Conservation (phyloP, 1,284 basidiomycete species). For the Ceratobasidium sp. region DNA sequence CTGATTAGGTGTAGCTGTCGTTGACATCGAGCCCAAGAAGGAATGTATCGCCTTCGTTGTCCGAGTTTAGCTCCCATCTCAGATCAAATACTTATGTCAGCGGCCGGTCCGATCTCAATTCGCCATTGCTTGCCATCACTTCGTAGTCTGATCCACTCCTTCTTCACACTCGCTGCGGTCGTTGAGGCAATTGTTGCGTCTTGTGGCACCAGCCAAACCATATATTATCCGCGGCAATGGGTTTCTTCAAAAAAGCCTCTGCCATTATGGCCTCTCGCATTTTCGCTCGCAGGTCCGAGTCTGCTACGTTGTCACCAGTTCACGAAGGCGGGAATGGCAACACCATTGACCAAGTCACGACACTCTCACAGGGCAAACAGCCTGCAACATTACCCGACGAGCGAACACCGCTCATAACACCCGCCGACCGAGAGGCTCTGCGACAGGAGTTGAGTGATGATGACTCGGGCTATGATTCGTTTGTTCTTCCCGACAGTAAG, state of each 20-base stretch:
- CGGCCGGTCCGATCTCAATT: slow-evolving; percentile 7
- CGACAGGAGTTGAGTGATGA: slow-evolving; percentile 16
- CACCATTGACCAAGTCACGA: not conserved
- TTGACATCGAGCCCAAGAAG: not conserved
- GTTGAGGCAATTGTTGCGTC: not conserved
- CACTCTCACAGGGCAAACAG: slow-evolving; percentile 17
- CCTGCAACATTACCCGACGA: slow-evolving; percentile 5
- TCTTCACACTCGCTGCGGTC: not conserved
- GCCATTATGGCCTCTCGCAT: slow-evolving; percentile 26
- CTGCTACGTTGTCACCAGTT: slow-evolving; percentile 25
- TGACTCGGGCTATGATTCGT: slow-evolving; percentile 13
- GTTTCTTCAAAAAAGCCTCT: not conserved
- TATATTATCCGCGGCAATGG: slow-evolving; percentile 1
- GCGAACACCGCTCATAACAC: slow-evolving; percentile 16
- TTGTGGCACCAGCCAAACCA: slow-evolving; percentile 11
- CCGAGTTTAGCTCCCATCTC: not conserved
- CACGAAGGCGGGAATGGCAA: slow-evolving; percentile 17
- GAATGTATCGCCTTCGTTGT: not conserved
- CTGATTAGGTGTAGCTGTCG: not conserved
- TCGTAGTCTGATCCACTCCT: not conserved
- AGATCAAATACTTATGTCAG: slow-evolving; percentile 3
- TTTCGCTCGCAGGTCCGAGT: slow-evolving; percentile 20
- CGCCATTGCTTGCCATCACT: slow-evolving; percentile 22
- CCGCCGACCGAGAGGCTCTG: slow-evolving; percentile 1
- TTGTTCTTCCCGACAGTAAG: slow-evolving; percentile 32